Base-by-base conservation (phyloP, 2,329 filamentous ascomycete species). In the Exophiala aquamarina region DNA sequence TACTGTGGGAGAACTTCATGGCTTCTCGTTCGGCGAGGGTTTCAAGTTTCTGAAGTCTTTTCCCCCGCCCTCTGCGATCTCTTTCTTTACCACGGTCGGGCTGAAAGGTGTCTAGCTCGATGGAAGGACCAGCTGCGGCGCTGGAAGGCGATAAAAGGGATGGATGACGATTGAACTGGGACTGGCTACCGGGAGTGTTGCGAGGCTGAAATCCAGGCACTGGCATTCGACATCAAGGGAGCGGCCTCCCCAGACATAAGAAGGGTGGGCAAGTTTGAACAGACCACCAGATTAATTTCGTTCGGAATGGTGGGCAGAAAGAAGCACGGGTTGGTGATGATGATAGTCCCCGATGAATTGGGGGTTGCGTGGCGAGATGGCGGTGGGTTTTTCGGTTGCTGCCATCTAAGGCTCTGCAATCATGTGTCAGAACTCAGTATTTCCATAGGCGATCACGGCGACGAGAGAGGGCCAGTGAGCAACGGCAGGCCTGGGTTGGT, bases 1-100 rank as follows among this genome's bases (percentile, higher is more conserved):
- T 86, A 71, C 92, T 97, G 69, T 98, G 93, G 14, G 92, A 97
- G 78, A 98, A 98, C 84, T 97, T 97, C 93, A 98, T 98, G 32
- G 54, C 58, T 59, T 61, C 56, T 41, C 50, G 32, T n/a, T 56
- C 46, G 29, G 54, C 55, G 17, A 59, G 55, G 9, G 47, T 26
- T 39, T 56, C 31, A 20, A 61, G 52, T 41, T 61, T 61, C 15
- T 38, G 31, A 10, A 57, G 44, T 41, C 58, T 19, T 47, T 58
- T 57, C 11, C 43, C n/a, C 9, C 29, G n/a, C 19, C 47, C 44
- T 11, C 41, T 43, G n/a, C 45, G 38, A 8, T 44, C 21, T 37
- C 26, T 35, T n/a, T 39, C 41, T 36, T 7, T 32, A 6, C 15
- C 14, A 23, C 23, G 26, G 11, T 31, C 28, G 31, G 13, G n/a